These are phyloP conservation scores for Nannochloris sp. DNA, from an alignment of 139 green algal species.

Conservation along the genomic window DNA sequence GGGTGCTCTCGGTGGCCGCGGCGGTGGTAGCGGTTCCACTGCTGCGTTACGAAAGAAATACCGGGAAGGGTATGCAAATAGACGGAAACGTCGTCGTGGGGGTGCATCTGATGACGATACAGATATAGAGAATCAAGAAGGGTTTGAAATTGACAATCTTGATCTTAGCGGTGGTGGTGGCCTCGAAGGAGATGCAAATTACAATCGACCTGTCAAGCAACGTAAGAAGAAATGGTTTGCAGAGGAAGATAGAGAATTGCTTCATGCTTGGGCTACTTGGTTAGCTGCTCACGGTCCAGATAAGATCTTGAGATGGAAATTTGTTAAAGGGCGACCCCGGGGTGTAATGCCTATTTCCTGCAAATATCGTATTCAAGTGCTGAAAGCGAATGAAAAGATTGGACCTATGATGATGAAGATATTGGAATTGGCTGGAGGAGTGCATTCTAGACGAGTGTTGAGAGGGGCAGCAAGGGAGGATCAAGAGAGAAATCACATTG, in stretches of 20 bases:
- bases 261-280: conserved; percentile 18
- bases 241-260: conserved; percentile 22
- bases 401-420: background rate
- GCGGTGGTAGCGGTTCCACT: too few relatives aligned
- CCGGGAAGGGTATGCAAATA: too few relatives aligned
- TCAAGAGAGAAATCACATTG: too few relatives aligned
- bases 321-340: background rate
- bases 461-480: background rate
- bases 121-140: too few relatives aligned
- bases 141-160: background rate
- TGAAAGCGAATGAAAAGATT: background rate
- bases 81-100: background rate
- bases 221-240: conserved; percentile 23
- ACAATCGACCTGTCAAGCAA: background rate
- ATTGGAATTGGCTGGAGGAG: background rate
- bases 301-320: conserved; percentile 5
- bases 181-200: background rate
- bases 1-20: too few relatives aligned
- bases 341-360: background rate
- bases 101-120: background rate
- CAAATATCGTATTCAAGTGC: background rate
- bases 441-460: background rate
- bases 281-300: background rate
- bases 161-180: background rate
- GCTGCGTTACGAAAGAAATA: too few relatives aligned